Base-by-base conservation (phyloP, 108 stramenopile genomes). In the Skeletonema costatum region DNA sequence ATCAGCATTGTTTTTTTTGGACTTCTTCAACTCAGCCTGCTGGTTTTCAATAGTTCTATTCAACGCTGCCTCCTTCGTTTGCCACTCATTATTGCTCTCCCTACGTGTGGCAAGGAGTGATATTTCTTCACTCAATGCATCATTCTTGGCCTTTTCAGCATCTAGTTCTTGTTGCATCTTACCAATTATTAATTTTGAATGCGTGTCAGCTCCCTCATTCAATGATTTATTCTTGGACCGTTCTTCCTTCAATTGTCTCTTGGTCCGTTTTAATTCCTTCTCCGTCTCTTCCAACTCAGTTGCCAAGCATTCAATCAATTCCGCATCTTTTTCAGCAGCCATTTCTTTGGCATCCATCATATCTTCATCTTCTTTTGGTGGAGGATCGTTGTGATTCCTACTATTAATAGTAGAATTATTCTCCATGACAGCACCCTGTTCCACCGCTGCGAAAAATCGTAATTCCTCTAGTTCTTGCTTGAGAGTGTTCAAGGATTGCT, bases 301-400 rank as follows among this genome's bases (percentile, higher is more conserved):
- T 4, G 74, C 74, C 33, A 81, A 44, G 4, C 68, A 69, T 58
- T 75, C 80, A 53, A 81, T 75, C 56, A 75, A 63, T 62, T 75
- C 70, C 12, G 60, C 79, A 44, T 80, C 79, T 16, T 64, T 36
- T 14, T 25, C 31, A 5, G 46, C 1, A 9, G 4, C 46, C 16
- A 5, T 50, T 21, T 77, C 38, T 36, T 2, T 51, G 7, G 5
- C 17, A 5, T 19, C 33, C 66, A 30, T 12, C 21, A 46, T 13
- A 17, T 35, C 21, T 44, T 30, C 39, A 39, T 30, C 42, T 17
- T 17, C 42, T 3, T 17, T 53, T 36, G 50, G 17, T 56, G 32
- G 44, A 5, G 32, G 21, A 56, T 56, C 53, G 25, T 56, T 56
- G 16, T 48, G 38, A 17, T 38, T 14, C 6, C 39, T 46, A 41